Base-by-base conservation (phyloP, 2,329 filamentous ascomycete genomes). In the Raffaelea albimanens region DNA sequence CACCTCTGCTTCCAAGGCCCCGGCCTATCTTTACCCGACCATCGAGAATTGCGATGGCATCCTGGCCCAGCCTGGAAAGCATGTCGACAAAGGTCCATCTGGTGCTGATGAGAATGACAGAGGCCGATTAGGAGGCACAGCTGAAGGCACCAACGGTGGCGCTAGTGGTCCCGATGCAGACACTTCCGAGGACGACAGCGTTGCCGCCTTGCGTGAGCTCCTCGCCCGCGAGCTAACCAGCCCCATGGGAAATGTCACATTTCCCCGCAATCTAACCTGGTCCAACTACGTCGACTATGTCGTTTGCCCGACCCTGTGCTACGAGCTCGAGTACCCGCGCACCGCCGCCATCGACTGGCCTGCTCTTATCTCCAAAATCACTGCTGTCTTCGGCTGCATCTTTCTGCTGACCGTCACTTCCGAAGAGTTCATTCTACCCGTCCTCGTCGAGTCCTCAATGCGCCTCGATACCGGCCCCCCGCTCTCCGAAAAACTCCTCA, bases 251-350 rank as follows among this genome's bases (percentile, higher is more conserved):
- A 85, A 85, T 57, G 80, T 93, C 53, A 91, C 89, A 0, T 98
- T 95, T 62, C 93, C 93, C 1, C 75, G 81, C 53, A 98, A 97
- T 63, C 75, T 98, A 42, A 93, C 86, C 0, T 73, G 84, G 63
- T 58, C 69, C 55, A 97, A 97, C 67, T 96, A 87, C 61, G 55
- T 79, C 49, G 93, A 97, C 68, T 97, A 84, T 63, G 70, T 96
- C 11, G 79, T 93, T 60, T 97, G 90, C 59, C 93, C 93, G 16
- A 98, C 93, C 0, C 77, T 98, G 19, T 98, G 93, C 72, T 98
- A 98, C 67, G 93, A 98, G 67, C 75, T 97, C 44, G 91, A 97
- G 63, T 98, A 97, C 63, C 93, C 93, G 2, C 83, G 93, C 43
- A 89, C 79, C 11, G 63, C 75, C 13, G 68, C 71, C n/a, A 81